Base-by-base conservation (phyloP, 805 yeast species). In the Diddensiella caesifluorescens region DNA sequence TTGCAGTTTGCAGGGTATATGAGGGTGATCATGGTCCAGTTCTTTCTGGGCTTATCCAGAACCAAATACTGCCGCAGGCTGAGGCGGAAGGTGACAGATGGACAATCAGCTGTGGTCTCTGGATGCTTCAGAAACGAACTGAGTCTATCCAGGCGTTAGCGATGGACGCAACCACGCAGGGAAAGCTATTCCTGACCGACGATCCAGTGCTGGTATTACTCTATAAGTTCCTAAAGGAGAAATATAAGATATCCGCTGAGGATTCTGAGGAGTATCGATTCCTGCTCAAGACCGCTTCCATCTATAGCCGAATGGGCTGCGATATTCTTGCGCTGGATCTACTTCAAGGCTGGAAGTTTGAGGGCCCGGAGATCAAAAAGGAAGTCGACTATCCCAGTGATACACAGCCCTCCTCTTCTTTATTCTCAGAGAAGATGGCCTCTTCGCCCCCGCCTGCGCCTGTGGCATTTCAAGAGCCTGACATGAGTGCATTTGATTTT, bases 221-320 rank as follows among this genome's bases (percentile, higher is more conserved):
- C 42, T 89, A 83, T 58, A 65, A 69, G 41, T 73, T 71, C 33
- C 65, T 89, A 43, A 67, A 94, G 35, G 68, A 68, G 34, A 71
- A 74, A 19, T 33, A 36, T n/a, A 35, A 30, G 18, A 35, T 34
- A 10, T 15, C 37, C 18, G 32, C 25, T 20, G 40, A 40, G 20
- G 36, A 25, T n/a, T 23, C 40, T 30, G 44, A 33, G 7, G 97
- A 90, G 53, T 76, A 74, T 42, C 66, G 70, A 3, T 79, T 81
- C 53, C 71, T 88, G 12, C 54, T 75, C 9, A 75, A 79, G 48
- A 81, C 80, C 5, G 71, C 83, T 5, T 65, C 72, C 27, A 80
- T 87, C 47, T 84, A 87, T 54, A 70, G 77, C 12, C 69, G 94
- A 44, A 86, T 89, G 95, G 97, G 97, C 0, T 89, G 97, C 63